A percentile compares a stretch with the other conserved stretches of the same genome.
Evolutionary conservation across 306 rosid genomes (phyloP).

Genomic region (Glycine latifolia): DNA sequence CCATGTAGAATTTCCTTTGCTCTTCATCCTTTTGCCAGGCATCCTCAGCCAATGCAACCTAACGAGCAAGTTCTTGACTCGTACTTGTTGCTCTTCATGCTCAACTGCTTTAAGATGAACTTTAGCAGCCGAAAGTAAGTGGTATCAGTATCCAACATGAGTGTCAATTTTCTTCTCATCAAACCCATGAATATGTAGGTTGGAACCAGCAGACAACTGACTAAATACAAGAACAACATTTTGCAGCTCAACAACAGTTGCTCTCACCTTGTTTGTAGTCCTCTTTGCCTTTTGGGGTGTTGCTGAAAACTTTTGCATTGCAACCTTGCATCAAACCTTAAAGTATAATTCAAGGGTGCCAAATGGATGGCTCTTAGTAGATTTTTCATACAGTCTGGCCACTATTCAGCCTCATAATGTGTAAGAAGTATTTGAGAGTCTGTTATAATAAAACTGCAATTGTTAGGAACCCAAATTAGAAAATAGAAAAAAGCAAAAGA

Average conservation of each 20-base stretch:
- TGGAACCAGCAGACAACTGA: slow-evolving; percentile 96
- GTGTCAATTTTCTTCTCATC: slow-evolving; percentile 98
- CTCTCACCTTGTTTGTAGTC: slow-evolving; percentile 96
- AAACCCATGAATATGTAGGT: slow-evolving; percentile 95
- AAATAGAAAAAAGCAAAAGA: too few relatives aligned
- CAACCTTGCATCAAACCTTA: slow-evolving; percentile 95
- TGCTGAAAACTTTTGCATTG: slow-evolving; percentile 97
- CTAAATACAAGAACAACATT: slow-evolving; percentile 96
- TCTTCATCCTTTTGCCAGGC: too few relatives aligned
- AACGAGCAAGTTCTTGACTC: too few relatives aligned
- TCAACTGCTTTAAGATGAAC: too few relatives aligned
- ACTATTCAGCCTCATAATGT: slow-evolving; percentile 50
- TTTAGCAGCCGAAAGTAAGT: slow-evolving; percentile 77
- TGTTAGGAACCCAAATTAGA: too few relatives aligned
- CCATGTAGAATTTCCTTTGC: too few relatives aligned
- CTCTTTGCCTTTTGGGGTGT: slow-evolving; percentile 88
- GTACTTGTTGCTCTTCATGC: too few relatives aligned
- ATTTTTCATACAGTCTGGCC: slow-evolving; percentile 85
- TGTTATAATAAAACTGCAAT: slow-evolving; percentile 72
- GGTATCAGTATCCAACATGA: slow-evolving; percentile 92
- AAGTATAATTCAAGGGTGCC: too few relatives aligned
- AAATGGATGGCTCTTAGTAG: slow-evolving; percentile 90
- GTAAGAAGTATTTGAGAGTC: slow-evolving; percentile 95
- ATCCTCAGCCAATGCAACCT: too few relatives aligned
- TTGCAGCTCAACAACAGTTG: slow-evolving; percentile 86